Conservation (phyloP, 2,329 filamentous ascomycete genomes). For the Septoria petroselini region DNA sequence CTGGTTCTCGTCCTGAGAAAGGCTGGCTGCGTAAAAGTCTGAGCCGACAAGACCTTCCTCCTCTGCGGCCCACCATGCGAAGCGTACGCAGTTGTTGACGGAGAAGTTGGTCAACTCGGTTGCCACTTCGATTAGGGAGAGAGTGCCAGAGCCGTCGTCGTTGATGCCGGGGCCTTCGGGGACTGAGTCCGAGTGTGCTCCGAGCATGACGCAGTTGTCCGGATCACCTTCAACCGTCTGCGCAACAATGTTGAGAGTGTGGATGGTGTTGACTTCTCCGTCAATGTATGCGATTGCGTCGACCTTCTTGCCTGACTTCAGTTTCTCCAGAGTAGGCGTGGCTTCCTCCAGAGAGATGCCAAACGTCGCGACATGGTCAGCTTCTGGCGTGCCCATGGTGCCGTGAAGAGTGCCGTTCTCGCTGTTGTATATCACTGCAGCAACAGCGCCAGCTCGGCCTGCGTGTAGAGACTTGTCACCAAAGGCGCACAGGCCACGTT, state of each 20-base stretch:
- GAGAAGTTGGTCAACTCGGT: constrained; percentile 65
- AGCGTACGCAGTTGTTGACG: constrained; percentile 67
- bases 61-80: constrained; percentile 63
- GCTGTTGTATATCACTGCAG: constrained; percentile 75
- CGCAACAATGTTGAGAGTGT: constrained; percentile 24
- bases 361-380: constrained; percentile 63
- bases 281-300: constrained; percentile 29
- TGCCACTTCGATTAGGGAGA: constrained; percentile 59
- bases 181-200: constrained; percentile 42
- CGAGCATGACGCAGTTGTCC: constrained; percentile 47
- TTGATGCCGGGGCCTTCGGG: constrained; percentile 68
- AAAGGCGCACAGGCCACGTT: constrained; percentile 68
- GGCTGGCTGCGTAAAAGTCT: constrained; percentile 51
- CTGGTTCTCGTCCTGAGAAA: constrained; percentile 47
- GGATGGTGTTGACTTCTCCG: constrained; percentile 22
- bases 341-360: constrained; percentile 51
- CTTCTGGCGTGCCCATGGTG: constrained; percentile 62
- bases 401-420: constrained; percentile 54
- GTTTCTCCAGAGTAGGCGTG: constrained; percentile 18
- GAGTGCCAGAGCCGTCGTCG: constrained; percentile 69
- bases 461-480: constrained; percentile 68
- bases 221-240: constrained; percentile 44
- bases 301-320: constrained; percentile 19
- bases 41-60: constrained; percentile 60
- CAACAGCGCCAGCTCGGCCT: constrained; percentile 65